Evolutionary conservation across 1,284 basidiomycete genomes (phyloP).

Genomic region (Pseudozyma sp.): DNA sequence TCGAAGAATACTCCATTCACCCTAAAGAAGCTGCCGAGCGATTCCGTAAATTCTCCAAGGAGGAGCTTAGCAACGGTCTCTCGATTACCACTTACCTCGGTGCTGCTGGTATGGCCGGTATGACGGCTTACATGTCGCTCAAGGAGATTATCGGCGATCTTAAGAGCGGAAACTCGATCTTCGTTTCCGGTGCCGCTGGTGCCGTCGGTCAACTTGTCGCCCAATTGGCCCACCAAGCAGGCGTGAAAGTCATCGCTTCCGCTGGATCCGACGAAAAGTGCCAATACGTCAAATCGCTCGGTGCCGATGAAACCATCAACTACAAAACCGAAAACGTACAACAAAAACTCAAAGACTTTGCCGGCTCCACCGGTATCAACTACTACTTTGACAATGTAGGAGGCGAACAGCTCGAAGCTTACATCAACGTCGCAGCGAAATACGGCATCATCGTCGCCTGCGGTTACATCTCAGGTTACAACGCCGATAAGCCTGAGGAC

Average conservation of each 20-base stretch:
- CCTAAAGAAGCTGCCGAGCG: constrained; percentile 4
- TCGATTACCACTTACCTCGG: constrained; percentile 65
- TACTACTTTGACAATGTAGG: constrained; percentile 61
- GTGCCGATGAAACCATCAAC: constrained; percentile 85
- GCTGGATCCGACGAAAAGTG: constrained; percentile 84
- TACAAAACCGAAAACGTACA: constrained; percentile 79
- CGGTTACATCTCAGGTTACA: constrained; percentile 54
- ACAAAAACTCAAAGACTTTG: constrained; percentile 46
- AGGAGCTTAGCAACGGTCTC: constrained; percentile 25
- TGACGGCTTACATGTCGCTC: constrained; percentile 67
- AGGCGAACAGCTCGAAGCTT: constrained; percentile 53
- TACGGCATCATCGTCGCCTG: constrained; percentile 55
- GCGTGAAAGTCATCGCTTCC: constrained; percentile 82
- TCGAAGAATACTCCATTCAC: constrained; percentile 46
- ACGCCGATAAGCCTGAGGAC: constrained; percentile 48
- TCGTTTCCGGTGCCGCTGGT: constrained; percentile 62
- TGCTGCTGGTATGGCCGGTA: constrained; percentile 66
- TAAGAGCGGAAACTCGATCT: constrained; percentile 55
- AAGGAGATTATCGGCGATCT: constrained; percentile 56
- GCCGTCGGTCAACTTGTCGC: constrained; percentile 69
- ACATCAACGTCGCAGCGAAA: constrained; percentile 41
- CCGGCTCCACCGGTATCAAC: constrained; percentile 46
- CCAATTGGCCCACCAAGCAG: constrained; percentile 72
- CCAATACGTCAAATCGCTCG: constrained; percentile 82
- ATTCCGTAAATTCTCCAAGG: constrained; percentile 40